Conservation (phyloP, 2,329 filamentous ascomycete species). For the Fusarium xylarioides region DNA sequence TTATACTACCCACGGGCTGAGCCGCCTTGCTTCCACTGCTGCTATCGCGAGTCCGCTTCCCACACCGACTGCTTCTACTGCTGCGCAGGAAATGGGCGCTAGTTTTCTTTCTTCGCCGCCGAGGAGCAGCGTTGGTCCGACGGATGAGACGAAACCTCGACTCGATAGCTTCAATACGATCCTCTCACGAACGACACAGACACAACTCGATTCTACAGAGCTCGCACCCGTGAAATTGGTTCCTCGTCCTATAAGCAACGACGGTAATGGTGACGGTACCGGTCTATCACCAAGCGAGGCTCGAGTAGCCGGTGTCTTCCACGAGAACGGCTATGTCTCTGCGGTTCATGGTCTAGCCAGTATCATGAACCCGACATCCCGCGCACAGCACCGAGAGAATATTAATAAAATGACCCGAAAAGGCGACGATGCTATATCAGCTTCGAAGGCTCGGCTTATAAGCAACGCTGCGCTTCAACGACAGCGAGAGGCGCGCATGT, state of each 20-base stretch:
- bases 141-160: conserved; percentile 39
- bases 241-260: conserved; percentile 41
- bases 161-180: conserved; percentile 39
- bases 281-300: conserved; percentile 48
- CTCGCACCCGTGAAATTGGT: conserved; percentile 31
- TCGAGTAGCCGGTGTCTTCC: conserved; percentile 48
- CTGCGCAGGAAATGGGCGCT: conserved; percentile 41
- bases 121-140: conserved; percentile 41
- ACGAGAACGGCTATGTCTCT: conserved; percentile 48
- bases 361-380: conserved; percentile 47
- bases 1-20: conserved; percentile 41
- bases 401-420: conserved; percentile 42
- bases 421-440: conserved; percentile 42
- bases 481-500: conserved; percentile 46
- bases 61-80: conserved; percentile 38
- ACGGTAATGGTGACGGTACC: conserved; percentile 42
- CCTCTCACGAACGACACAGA: conserved; percentile 31
- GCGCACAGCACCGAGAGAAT: conserved; percentile 43
- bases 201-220: conserved; percentile 22
- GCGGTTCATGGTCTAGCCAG: conserved; percentile 48
- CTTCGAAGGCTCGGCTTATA: conserved; percentile 47
- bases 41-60: conserved; percentile 43
- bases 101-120: conserved; percentile 42
- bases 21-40: conserved; percentile 43
- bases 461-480: conserved; percentile 48